Evolutionary conservation across 2,329 filamentous ascomycete species (phyloP), one percentile per base, ranked within the genome.

Genomic region (Fusarium tjaetaba): DNA sequence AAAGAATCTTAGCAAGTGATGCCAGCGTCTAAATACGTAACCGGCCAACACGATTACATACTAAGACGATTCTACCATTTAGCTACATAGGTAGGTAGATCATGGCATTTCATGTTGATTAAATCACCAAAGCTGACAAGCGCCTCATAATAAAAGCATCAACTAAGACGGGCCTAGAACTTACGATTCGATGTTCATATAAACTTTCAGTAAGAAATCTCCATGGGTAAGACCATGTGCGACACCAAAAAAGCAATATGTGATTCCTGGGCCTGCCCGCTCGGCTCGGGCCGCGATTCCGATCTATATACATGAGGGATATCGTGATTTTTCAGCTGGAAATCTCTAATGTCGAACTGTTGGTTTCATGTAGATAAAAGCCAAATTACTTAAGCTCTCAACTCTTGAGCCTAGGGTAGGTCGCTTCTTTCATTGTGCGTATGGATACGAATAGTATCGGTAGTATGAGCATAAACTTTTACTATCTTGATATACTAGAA

Each of bases 261-360:
- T 32, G 77, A 79, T 22, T 26, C 24, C n/a, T 24, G n/a, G 45
- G 14, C 30, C 20, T 32, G 52, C 88, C 87, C 13, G 85, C 81
- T 36, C 81, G 80, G 24, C 81, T 83, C 20, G 81, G 85, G 9
- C 77, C 78, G 8, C 85, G 84, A 76, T 85, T 86, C 68, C 79
- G 85, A 61, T 75, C 80, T 38, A 59, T 75, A 34, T 38, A 85
- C 84, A 18, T 5, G 14, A 28, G 30, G 36, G 45, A 60, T 48
- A 9, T 32, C n/a, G 49, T 26, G 49, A 18, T 11, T 26, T 36
- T 36, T 36, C n/a, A 36, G 30, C n/a, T 51, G 48, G 30, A 52
- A 32, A 52, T 36, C 32, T 52, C 32, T 36, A 52, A 36, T 39
- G 11, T 30, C n/a, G 43, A 28, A 20, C 11, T 52, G 11, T 20